phyloP scores from a whole-genome alignment of 768 basidiomycete genomes.

The Lentinula detonsa region DNA sequence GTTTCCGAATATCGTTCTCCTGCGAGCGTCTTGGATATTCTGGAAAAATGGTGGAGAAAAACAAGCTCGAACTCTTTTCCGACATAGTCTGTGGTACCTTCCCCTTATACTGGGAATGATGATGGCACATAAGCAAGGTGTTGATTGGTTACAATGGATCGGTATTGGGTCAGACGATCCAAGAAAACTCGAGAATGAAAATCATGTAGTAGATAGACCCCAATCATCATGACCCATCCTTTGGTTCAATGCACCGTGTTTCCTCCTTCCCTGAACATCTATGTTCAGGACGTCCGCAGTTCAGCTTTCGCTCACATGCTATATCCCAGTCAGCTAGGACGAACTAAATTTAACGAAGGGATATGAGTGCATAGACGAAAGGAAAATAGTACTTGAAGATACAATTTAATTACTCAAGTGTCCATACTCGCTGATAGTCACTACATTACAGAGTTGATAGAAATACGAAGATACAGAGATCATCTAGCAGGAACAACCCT shows the following conservation, averaged over 20 bases:
- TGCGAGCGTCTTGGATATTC: constrained; percentile 67
- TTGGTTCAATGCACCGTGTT: too few relatives aligned
- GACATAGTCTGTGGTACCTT: constrained; percentile 83
- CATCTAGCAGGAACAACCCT: neutral
- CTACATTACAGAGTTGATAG: neutral
- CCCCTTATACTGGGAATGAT: constrained; percentile 86
- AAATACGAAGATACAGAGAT: neutral
- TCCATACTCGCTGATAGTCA: neutral
- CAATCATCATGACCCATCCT: neutral
- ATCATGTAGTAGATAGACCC: neutral
- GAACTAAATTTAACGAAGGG: too few relatives aligned
- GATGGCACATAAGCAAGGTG: constrained; percentile 91
- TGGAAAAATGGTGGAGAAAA: constrained; percentile 69
- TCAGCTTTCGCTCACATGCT: too few relatives aligned
- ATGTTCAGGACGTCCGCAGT: too few relatives aligned
- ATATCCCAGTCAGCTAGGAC: too few relatives aligned
- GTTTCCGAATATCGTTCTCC: constrained; percentile 68
- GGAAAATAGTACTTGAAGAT: neutral
- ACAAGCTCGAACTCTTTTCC: constrained; percentile 72
- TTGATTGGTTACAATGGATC: constrained; percentile 69
- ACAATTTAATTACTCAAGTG: neutral
- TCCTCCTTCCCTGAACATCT: too few relatives aligned
- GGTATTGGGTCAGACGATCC: constrained; percentile 24
- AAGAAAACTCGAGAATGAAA: constrained; percentile 13
- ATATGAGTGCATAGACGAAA: too few relatives aligned